Evolutionary conservation across 2,329 filamentous ascomycete species (phyloP).

Genomic region (Immersiporthe knoxdaviesiana): DNA sequence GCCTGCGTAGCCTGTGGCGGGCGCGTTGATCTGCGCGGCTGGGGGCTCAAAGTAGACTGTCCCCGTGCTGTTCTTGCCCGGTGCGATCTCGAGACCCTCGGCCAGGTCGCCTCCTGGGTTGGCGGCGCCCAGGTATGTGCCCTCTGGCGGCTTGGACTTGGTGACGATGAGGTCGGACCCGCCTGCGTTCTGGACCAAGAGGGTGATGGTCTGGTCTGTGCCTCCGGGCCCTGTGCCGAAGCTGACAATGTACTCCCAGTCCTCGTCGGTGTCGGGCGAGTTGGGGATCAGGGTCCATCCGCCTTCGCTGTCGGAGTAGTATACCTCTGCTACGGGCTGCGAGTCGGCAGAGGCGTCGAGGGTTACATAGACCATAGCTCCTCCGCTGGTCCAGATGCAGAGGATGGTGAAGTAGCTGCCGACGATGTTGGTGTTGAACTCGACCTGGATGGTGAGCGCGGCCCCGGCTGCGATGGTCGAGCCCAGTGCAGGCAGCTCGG

Average conservation of each 20-base stretch:
- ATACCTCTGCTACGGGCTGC: constrained; percentile 40
- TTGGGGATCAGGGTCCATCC: constrained; percentile 34
- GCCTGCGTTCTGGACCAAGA: constrained; percentile 39
- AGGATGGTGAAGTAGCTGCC: constrained; percentile 42
- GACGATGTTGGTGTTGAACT: constrained; percentile 39
- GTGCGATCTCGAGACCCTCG: constrained; percentile 25
- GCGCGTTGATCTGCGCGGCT: constrained; percentile 24
- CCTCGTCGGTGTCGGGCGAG: constrained; percentile 18
- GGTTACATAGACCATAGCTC: constrained; percentile 38
- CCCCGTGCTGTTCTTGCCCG: constrained; percentile 14
- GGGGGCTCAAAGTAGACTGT: constrained; percentile 26
- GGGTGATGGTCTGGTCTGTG: constrained; percentile 10
- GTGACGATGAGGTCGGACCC: constrained; percentile 42
- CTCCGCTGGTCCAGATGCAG: constrained; percentile 43
- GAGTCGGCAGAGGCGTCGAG: constrained; percentile 41
- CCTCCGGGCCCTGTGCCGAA: constrained; percentile 39
- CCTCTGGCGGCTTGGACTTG: constrained; percentile 40
- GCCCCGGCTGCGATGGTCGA: constrained; percentile 38
- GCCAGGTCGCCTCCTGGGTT: constrained; percentile 29
- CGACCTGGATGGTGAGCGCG: constrained; percentile 38
- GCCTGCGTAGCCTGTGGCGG: constrained; percentile 34
- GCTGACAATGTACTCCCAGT: constrained; percentile 31
- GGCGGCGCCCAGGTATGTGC: constrained; percentile 18
- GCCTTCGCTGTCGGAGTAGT: constrained; percentile 41
- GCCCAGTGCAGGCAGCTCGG: constrained; percentile 37